Percentiles rank a stretch among this genome's conserved stretches.
These are phyloP conservation scores for Serendipita vermifera DNA, from an alignment of 768 basidiomycete genomes.

Conservation along the genomic window DNA sequence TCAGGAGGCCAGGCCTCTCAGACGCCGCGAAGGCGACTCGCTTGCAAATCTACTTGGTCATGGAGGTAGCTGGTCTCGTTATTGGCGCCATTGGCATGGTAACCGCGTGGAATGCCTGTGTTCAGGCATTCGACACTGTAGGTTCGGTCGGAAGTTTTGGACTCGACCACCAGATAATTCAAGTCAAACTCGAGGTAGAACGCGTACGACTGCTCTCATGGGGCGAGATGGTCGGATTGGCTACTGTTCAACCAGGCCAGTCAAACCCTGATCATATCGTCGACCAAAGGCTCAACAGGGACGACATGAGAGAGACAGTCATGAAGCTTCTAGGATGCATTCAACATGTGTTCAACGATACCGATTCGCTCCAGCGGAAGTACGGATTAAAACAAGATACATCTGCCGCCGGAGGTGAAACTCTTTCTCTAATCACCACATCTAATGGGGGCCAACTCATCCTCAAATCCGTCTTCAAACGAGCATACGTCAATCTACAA, in stretches of 20 bases:
- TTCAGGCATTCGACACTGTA: neutral
- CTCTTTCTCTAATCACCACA: neutral
- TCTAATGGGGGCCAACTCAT: neutral
- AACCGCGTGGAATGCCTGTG: neutral
- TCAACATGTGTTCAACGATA: conserved; percentile 6
- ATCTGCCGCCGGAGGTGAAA: neutral
- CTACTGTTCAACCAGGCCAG: neutral
- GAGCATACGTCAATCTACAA: neutral
- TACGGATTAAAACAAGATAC: neutral
- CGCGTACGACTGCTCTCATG: conserved; percentile 5
- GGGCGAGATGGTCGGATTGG: conserved; percentile 6
- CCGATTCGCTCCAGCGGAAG: neutral
- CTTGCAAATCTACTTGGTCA: neutral
- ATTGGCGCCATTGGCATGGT: neutral
- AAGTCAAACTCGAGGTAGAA: conserved; percentile 6
- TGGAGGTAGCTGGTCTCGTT: neutral
- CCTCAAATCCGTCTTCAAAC: neutral
- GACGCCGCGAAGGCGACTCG: too few species aligned
- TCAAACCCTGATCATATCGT: neutral
- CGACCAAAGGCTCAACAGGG: neutral
- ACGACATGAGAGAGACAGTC: neutral
- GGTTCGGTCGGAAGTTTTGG: neutral
- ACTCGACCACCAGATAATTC: neutral
- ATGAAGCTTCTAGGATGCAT: neutral
- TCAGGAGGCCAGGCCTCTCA: too few species aligned